These are phyloP conservation scores for Soucietia sequanensis DNA, from an alignment of 805 yeast species.

Conservation along the genomic window DNA sequence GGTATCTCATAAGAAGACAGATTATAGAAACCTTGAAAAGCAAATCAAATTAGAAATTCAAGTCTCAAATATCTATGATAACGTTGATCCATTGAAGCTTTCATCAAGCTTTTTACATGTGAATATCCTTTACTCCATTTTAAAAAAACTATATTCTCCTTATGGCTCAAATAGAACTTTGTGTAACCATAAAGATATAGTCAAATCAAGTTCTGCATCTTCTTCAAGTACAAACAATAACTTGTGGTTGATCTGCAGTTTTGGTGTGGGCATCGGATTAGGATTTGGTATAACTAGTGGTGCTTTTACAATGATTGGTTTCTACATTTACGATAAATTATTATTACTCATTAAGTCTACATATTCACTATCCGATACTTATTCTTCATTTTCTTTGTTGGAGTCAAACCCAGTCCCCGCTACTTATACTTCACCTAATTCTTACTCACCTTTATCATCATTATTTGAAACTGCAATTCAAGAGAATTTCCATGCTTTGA, in stretches of 20 bases:
- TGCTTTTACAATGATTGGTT: conserved; percentile 16
- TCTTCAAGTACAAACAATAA: conserved; percentile 6
- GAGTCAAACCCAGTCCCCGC: no score
- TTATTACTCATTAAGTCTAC: no score
- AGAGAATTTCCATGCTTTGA: not conserved
- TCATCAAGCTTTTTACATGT: conserved; percentile 24
- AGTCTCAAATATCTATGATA: conserved; percentile 18
- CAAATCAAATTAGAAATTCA: conserved; percentile 28
- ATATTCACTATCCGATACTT: no score
- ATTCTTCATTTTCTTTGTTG: no score
- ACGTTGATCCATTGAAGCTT: conserved; percentile 29
- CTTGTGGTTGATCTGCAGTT: conserved; percentile 29
- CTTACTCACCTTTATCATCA: no score
- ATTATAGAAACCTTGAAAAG: conserved; percentile 29
- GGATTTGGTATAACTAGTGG: conserved; percentile 30
- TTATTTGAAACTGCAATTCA: no score
- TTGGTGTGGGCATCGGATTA: conserved; percentile 36
- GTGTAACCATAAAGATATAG: no score
- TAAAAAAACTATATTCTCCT: conserved; percentile 10
- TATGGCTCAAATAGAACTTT: not conserved
- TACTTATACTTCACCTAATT: no score
- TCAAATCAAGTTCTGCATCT: no score
- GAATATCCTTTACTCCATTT: conserved; percentile 12
- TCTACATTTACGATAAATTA: conserved; percentile 2
- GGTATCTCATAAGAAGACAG: conserved; percentile 17